These are phyloP conservation scores for Hymenoscyphus albidus DNA, from an alignment of 2,329 filamentous ascomycete species.

Conservation along the genomic window DNA sequence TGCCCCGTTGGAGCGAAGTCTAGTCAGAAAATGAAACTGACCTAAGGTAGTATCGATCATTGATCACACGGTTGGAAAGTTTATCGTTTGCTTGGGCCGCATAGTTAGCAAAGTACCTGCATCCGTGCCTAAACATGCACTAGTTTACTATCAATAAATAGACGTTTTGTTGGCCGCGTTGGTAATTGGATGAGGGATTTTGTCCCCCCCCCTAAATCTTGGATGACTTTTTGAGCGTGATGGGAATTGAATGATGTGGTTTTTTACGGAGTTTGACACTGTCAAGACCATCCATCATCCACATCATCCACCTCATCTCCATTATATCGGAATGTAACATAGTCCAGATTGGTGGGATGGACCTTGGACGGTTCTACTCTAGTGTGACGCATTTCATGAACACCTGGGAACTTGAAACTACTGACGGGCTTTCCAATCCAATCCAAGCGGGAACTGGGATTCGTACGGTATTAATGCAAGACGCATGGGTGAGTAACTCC, in stretches of 20 bases:
- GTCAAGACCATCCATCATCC: not conserved
- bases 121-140: conserved; percentile 15
- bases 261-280: not conserved
- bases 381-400: not conserved
- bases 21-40: conserved; percentile 8
- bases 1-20: conserved; percentile 14
- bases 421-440: too few relatives aligned
- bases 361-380: not conserved
- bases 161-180: not conserved
- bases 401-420: too few relatives aligned
- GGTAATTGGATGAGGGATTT: not conserved
- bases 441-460: not conserved
- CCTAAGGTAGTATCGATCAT: conserved; percentile 33
- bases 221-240: conserved; percentile 3
- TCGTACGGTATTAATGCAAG: not conserved
- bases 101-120: conserved; percentile 12
- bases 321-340: not conserved
- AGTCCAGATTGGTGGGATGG: not conserved
- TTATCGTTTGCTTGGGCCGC: conserved; percentile 16
- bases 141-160: conserved; percentile 3
- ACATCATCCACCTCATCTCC: not conserved
- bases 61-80: conserved; percentile 28
- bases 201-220: not conserved
- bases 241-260: conserved; percentile 6
- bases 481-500: not conserved